phyloP scores from a whole-genome alignment of 164 flowering plant species.

The Vitis cinerea region DNA sequence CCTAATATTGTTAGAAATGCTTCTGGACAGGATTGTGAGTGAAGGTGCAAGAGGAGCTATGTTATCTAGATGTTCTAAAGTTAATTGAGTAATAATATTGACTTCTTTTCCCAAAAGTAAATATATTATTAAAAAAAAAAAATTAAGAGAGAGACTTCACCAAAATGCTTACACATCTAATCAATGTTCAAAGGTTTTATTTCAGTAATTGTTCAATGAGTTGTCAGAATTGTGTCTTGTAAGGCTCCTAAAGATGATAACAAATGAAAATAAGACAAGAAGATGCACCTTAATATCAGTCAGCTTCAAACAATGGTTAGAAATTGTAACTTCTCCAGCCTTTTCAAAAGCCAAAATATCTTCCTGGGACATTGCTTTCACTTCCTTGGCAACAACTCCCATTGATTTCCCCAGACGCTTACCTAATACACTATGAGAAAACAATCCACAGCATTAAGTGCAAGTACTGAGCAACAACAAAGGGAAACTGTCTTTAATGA shows the following conservation, averaged over 20 bases:
- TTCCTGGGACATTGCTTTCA: conserved; percentile 86
- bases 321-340: conserved; percentile 69
- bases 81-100: no score
- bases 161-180: no score
- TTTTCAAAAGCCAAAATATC: conserved; percentile 75
- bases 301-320: conserved; percentile 56
- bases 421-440: conserved; percentile 59
- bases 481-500: not conserved
- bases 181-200: no score
- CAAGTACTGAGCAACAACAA: conserved; percentile 1
- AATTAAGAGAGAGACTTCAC: no score
- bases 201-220: no score
- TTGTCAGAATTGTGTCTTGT: no score
- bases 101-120: no score
- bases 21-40: no score
- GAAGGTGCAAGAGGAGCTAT: no score
- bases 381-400: conserved; percentile 80
- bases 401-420: conserved; percentile 90
- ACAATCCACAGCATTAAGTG: conserved; percentile 4
- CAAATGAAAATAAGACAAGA: not conserved
- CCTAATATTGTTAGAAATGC: no score
- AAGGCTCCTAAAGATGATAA: not conserved
- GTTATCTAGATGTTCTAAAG: no score
- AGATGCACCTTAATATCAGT: conserved; percentile 71
- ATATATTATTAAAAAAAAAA: no score